phyloP scores from a whole-genome alignment of 768 basidiomycete genomes.

The Boletellus ananas region DNA sequence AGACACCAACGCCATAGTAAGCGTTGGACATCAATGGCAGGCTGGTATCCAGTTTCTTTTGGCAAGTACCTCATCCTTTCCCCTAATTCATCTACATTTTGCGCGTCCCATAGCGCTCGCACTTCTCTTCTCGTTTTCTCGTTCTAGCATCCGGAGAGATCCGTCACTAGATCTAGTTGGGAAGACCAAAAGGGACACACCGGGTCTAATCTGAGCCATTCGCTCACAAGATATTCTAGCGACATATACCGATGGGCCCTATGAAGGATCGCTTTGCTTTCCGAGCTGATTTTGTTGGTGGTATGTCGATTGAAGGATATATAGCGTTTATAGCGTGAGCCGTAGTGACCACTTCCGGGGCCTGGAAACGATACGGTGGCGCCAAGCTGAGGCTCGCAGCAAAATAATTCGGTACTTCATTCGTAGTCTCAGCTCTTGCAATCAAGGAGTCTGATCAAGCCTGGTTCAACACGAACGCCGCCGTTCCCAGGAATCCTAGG shows the following conservation, averaged over 20 bases:
- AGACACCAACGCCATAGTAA: neutral
- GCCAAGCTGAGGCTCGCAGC: too few relatives aligned
- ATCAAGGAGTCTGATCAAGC: too few relatives aligned
- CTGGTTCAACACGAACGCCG: too few relatives aligned
- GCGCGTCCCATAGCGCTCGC: conserved; percentile 29
- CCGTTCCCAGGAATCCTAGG: too few relatives aligned
- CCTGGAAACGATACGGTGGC: too few relatives aligned
- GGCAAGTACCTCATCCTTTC: conserved; percentile 38
- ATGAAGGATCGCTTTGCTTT: too few relatives aligned
- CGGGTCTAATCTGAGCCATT: conserved; percentile 50
- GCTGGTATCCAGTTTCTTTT: neutral
- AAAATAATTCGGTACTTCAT: too few relatives aligned
- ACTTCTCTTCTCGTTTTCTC: conserved; percentile 37
- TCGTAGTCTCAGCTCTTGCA: too few relatives aligned
- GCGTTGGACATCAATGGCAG: neutral
- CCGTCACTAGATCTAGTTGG: neutral
- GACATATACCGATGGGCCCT: conserved; percentile 5
- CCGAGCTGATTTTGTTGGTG: neutral
- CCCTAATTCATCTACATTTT: conserved; percentile 34
- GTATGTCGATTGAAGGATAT: too few relatives aligned
- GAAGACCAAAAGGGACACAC: conserved; percentile 23
- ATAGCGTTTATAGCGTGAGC: too few relatives aligned
- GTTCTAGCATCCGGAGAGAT: conserved; percentile 27
- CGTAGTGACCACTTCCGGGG: too few relatives aligned
- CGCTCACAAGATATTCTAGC: conserved; percentile 43